A percentile compares a stretch with the other conserved stretches of the same genome.
phyloP scores from a whole-genome alignment of 2,329 filamentous ascomycete genomes.

The Calycina marina region DNA sequence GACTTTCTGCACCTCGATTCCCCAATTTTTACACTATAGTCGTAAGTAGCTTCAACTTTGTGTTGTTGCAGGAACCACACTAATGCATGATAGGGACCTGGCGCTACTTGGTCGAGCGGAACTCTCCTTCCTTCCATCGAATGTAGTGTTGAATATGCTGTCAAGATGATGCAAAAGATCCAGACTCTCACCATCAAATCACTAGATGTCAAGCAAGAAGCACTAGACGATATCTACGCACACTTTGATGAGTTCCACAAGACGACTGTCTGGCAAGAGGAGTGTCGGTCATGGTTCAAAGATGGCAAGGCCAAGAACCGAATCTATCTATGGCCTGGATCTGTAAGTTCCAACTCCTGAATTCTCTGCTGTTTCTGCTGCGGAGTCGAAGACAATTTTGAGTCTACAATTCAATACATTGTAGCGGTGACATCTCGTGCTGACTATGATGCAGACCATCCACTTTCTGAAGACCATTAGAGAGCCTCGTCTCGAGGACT shows the following conservation, averaged over 20 bases:
- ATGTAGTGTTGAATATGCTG: conserved; percentile 26
- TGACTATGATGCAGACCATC: conserved; percentile 28
- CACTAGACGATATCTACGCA: conserved; percentile 21
- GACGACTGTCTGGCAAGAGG: conserved; percentile 16
- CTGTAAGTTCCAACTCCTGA: conserved; percentile 24
- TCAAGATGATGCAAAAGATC: conserved; percentile 27
- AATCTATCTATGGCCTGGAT: conserved; percentile 34
- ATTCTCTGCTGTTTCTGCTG: too few species aligned
- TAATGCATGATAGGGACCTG: conserved; percentile 16
- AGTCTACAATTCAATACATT: too few species aligned
- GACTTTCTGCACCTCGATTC: conserved; percentile 11
- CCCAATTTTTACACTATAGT: conserved; percentile 17
- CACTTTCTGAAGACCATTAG: conserved; percentile 28
- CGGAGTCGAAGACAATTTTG: too few species aligned
- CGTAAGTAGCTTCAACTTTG: conserved; percentile 13
- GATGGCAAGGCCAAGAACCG: conserved; percentile 25
- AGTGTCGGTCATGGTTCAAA: conserved; percentile 18
- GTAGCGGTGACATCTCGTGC: too few species aligned
- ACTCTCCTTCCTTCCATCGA: conserved; percentile 30
- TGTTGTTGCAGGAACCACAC: not conserved
- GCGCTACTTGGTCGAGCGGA: conserved; percentile 30
- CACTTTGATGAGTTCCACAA: conserved; percentile 18
- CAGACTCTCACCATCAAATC: conserved; percentile 24
- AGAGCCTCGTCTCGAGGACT: conserved; percentile 28
- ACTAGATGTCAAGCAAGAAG: conserved; percentile 24